Base-by-base conservation (phyloP, 345 rosid genomes). In the Salix purpurea region DNA sequence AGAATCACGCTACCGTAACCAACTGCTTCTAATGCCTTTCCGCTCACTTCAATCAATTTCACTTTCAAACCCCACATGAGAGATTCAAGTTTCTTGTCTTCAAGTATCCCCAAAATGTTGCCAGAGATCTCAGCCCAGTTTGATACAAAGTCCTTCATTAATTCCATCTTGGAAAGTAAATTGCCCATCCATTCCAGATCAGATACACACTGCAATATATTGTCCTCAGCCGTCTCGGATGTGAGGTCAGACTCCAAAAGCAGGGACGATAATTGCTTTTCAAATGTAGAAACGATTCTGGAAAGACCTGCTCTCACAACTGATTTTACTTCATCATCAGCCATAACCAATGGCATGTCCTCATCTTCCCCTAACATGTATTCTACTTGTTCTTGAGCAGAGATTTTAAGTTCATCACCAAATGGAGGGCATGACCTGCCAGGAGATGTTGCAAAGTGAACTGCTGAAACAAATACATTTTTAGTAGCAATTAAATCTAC, bases 331-430 rank as follows among this genome's bases (percentile, higher is more conserved):
- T 93, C 97, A 40, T 89, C 91, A 40, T 90, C 89, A 15, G 88
- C 74, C 12, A 78, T 86, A n/a, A 93, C 80, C 74, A 89, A 79
- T 42, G 88, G 84, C 11, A 78, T 84, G 60, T 96, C 91, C 32
- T 86, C 83, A 71, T 96, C 94, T 77, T 82, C 87, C 3, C 94
- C 87, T 30, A 96, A 78, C 99, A 96, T 92, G 85, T 88, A 90
- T 14, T 96, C 98, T 14, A 93, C 92, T 76, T 96, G 97, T 76
- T 96, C 96, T 79, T 91, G 94, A 52, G 99, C 97, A 67, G 98
- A 89, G 46, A 82, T 81, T 82, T 87, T 96, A 72, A 96, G 94
- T 67, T 96, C 89, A 19, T 86, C 85, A 18, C 82, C 89, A 69
- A 91, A 87, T 64, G 89, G 92, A 32, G 90, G 89, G 67, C 84